Percentiles rank a stretch among this genome's conserved stretches.
phyloP scores from a whole-genome alignment of 2,329 filamentous ascomycete genomes.

The Penicillium glabrum region DNA sequence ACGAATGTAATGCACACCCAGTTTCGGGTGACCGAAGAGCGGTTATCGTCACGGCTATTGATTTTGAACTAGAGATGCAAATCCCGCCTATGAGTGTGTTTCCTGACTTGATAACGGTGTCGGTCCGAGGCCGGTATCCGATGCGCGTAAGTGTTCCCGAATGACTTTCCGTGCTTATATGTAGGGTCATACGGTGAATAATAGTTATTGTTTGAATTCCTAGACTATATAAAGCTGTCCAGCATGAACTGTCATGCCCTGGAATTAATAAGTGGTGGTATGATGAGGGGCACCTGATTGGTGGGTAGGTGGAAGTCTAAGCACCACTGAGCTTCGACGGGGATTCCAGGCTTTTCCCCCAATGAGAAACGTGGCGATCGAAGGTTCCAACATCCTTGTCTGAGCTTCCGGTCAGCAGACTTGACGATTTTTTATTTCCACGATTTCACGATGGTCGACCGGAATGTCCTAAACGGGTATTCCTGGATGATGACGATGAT shows the following conservation, averaged over 20 bases:
- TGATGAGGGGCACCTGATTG: conserved; percentile 9
- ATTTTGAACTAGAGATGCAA: background rate
- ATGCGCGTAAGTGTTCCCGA: background rate
- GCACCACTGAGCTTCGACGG: conserved; percentile 13
- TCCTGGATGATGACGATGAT: conserved; percentile 5
- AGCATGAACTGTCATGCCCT: background rate
- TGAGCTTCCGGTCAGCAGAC: conserved; percentile 16
- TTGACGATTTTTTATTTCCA: conserved; percentile 6
- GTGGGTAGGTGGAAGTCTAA: background rate
- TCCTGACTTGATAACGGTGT: background rate
- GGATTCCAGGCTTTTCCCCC: conserved; percentile 13
- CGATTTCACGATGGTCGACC: background rate
- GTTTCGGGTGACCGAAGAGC: conserved; percentile 1
- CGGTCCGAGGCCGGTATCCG: background rate
- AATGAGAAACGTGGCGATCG: conserved; percentile 14
- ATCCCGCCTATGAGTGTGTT: background rate
- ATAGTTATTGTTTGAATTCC: background rate
- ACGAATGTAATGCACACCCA: background rate
- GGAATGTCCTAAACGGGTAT: conserved; percentile 16
- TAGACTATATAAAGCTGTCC: background rate
- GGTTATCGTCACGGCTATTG: conserved; percentile 12
- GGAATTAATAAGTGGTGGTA: background rate
- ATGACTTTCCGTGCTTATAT: background rate
- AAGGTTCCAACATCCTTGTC: background rate
- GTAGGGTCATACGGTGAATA: background rate